Conservation (phyloP, 2,329 filamentous ascomycete species). For the Cercospora sp. region DNA sequence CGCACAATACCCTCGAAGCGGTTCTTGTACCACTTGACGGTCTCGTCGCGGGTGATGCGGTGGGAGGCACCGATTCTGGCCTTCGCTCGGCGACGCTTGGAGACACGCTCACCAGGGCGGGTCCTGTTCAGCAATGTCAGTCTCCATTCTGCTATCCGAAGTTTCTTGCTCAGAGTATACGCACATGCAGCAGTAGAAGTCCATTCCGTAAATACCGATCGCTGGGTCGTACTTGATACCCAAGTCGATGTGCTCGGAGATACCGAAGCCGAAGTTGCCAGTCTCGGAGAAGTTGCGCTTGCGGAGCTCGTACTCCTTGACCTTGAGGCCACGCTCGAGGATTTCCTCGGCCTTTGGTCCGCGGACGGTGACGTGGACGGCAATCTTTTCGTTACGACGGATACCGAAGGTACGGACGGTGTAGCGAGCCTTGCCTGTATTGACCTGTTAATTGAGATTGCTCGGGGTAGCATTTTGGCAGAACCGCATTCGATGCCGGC, state of each 20-base stretch:
- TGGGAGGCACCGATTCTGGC: constrained; percentile 81
- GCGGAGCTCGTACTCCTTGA: constrained; percentile 99
- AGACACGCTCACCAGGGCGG: constrained; percentile 96
- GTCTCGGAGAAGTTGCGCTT: constrained; percentile 99
- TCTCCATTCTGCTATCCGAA: not conserved
- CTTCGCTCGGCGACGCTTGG: constrained; percentile 89
- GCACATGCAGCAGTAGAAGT: constrained; percentile 99
- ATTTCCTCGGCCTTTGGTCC: constrained; percentile 99
- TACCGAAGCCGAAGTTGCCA: constrained; percentile 99
- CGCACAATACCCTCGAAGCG: constrained; percentile 98
- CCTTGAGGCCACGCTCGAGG: constrained; percentile 99
- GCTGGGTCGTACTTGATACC: constrained; percentile 99
- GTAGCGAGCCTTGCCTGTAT: constrained; percentile 95
- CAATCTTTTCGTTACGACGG: constrained; percentile 99
- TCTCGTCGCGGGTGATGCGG: constrained; percentile 92
- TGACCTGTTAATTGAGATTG: constrained; percentile 10
- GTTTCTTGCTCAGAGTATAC: constrained; percentile 37
- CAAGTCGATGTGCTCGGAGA: constrained; percentile 99
- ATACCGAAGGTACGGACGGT: constrained; percentile 99
- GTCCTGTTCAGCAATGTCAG: constrained; percentile 56
- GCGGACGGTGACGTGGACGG: constrained; percentile 98
- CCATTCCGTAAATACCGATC: constrained; percentile 99
- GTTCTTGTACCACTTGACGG: constrained; percentile 95
- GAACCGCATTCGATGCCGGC: not conserved
- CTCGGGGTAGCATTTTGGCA: not conserved